Evolutionary conservation across 495 filamentous ascomycete genomes (phyloP).

Genomic region (Eremomyces bilateralis): DNA sequence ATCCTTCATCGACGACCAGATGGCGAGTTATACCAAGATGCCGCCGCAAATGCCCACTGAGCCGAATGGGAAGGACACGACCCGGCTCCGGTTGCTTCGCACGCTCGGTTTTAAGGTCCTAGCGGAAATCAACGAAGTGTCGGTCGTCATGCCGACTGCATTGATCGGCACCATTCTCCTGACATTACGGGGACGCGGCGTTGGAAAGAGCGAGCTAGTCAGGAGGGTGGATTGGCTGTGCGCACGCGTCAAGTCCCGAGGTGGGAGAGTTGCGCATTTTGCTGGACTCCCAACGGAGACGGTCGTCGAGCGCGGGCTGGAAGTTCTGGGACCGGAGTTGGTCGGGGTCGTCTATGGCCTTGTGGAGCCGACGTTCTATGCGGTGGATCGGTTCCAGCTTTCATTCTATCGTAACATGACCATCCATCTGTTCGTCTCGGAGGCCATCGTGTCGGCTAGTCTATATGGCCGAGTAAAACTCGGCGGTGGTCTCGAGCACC

Average conservation of each 20-base stretch:
- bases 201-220: constrained; percentile 68
- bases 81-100: constrained; percentile 40
- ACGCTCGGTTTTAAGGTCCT: constrained; percentile 80
- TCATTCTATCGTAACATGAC: constrained; percentile 98
- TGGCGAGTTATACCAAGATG: constrained; percentile 22
- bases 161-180: constrained; percentile 85
- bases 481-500: constrained; percentile 60
- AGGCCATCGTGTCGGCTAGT: constrained; percentile 67
- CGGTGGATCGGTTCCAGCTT: constrained; percentile 87
- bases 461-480: constrained; percentile 81
- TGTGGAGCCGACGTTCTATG: constrained; percentile 74
- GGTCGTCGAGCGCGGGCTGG: constrained; percentile 76
- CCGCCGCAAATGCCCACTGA: constrained; percentile 17
- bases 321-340: constrained; percentile 72
- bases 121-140: constrained; percentile 83
- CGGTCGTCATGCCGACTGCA: constrained; percentile 93
- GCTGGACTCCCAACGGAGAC: constrained; percentile 50
- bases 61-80: constrained; percentile 16
- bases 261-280: constrained; percentile 82
- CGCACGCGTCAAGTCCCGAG: constrained; percentile 61
- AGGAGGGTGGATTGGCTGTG: constrained; percentile 81
- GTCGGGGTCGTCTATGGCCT: constrained; percentile 60
- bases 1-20: constrained; percentile 56
- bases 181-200: constrained; percentile 76
- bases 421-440: constrained; percentile 88